Evolutionary conservation across 192 early-diverging fungal species (phyloP), one percentile per base, ranked within the genome.

Genomic region (Rhizophlyctis rosea): DNA sequence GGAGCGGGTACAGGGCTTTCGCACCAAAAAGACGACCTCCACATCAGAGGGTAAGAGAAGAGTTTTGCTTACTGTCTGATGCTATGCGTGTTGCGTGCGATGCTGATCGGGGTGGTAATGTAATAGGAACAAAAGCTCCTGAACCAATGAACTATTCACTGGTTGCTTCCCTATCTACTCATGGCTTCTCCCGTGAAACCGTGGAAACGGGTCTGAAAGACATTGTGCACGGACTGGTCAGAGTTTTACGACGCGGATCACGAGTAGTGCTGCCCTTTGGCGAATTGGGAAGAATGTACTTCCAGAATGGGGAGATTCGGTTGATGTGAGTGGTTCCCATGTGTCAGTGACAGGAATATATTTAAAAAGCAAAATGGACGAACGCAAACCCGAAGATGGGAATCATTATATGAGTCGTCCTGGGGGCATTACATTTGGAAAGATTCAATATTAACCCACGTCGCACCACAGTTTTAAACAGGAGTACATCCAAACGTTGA

Each of bases 121-220:
- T 52, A 7, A 52, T 34, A 72, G 73, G 79, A 14, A 49, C 60
- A 21, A 18, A 33, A 33, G 54, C 64, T 7, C 50, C 73, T 4
- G 79, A 81, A 29, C 66, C 67, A 31, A 39, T 81, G 24, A 81
- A 81, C 61, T 76, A 72, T 47, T 61, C 73, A 1, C 66, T 73
- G 0, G 54, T 75, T 3, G 67, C 79, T 1, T 31, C 33, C 13
- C 58, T 63, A 18, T 44, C 39, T 18, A 44, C 9, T n/a, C 63
- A 39, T 30, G 71, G 73, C 3, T 67, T 67, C 54, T 28, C 47
- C 28, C 50, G 79, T 24, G 79, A 81, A 39, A 57, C 67, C n/a
- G 70, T 76, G 31, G 79, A 81, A 55, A 48, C 76, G 2, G 79
- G 67, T 1, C 21, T 81, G 16, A 79, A 76, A 39, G 79, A 81